A percentile compares a stretch with the other conserved stretches of the same genome.
Evolutionary conservation across 805 yeast genomes (phyloP).

Genomic region (Yarrowia deformans): DNA sequence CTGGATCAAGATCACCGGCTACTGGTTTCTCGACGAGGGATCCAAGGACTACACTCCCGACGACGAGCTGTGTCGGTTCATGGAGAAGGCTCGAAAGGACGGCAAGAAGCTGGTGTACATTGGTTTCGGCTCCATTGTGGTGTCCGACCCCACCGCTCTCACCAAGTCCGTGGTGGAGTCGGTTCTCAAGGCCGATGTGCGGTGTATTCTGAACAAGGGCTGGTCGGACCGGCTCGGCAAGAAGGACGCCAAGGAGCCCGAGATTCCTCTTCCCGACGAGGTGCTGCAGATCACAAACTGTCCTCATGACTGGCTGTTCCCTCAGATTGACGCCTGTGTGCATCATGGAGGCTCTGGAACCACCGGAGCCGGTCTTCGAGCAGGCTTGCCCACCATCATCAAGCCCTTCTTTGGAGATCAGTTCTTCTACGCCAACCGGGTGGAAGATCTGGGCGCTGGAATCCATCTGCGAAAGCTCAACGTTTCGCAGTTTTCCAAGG

Average conservation of each 20-base stretch:
- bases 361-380: conserved; percentile 87
- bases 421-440: conserved; percentile 85
- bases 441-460: conserved; percentile 91
- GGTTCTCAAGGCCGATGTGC: conserved; percentile 77
- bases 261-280: conserved; percentile 65
- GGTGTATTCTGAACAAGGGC: conserved; percentile 89
- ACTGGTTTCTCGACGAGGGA: conserved; percentile 87
- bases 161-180: conserved; percentile 82
- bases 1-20: conserved; percentile 96
- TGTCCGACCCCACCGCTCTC: conserved; percentile 76
- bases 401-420: conserved; percentile 98
- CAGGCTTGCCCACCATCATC: conserved; percentile 87
- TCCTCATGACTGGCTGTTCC: conserved; percentile 96
- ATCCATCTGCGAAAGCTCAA: conserved; percentile 72
- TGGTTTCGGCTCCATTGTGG: conserved; percentile 96
- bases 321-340: conserved; percentile 88
- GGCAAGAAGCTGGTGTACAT: conserved; percentile 81
- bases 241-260: conserved; percentile 51
- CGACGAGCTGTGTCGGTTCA: conserved; percentile 61
- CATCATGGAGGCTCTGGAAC: conserved; percentile 99
- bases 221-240: conserved; percentile 81
- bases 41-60: conserved; percentile 65
- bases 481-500: conserved; percentile 66
- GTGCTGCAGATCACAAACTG: conserved; percentile 73
- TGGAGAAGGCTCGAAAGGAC: conserved; percentile 64